Evolutionary conservation across 371 early-diverging fungal genomes (phyloP), one percentile per base, ranked within the genome.

Genomic region (Chytridium lagenaria): DNA sequence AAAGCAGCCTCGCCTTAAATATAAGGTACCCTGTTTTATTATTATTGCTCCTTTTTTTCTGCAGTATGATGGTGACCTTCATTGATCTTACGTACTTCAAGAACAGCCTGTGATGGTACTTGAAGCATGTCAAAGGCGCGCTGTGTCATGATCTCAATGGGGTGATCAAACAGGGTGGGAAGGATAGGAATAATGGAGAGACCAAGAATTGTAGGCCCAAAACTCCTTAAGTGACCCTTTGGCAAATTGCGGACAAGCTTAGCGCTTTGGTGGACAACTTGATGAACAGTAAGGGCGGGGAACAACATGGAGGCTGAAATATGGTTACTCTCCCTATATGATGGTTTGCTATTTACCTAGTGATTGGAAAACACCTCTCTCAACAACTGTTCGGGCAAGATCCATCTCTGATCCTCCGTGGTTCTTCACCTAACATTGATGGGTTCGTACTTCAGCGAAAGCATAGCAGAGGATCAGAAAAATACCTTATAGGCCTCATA

Each of bases 401-500:
- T 82, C 86, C 0, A 80, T 49, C 28, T 50, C 59, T 64, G 63
- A 79, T 81, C 34, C 61, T 67, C 36, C 67, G 59, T 72, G 81
- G 79, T 78, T 78, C 83, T 33, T 88, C 89, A n/a, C n/a, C n/a
- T n/a, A n/a, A n/a, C n/a, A n/a, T n/a, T n/a, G n/a, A n/a, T n/a
- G n/a, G n/a, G 49, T 78, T 70, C 63, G n/a, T n/a, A n/a, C n/a
- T n/a, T n/a, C n/a, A n/a, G n/a, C n/a, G n/a, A n/a, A n/a, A n/a
- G n/a, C n/a, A n/a, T n/a, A n/a, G n/a, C n/a, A n/a, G n/a, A n/a
- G n/a, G n/a, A n/a, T n/a, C n/a, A n/a, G n/a, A n/a, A n/a, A n/a
- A n/a, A n/a, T n/a, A 90, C 85, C 75, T 91, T 91, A 79, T 87
- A 90, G n/a, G 86, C 88, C 77, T 91, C 92, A 73, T 88, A 90